Base-by-base conservation (phyloP, 1,139 yeast genomes). In the Candida neerlandica region DNA sequence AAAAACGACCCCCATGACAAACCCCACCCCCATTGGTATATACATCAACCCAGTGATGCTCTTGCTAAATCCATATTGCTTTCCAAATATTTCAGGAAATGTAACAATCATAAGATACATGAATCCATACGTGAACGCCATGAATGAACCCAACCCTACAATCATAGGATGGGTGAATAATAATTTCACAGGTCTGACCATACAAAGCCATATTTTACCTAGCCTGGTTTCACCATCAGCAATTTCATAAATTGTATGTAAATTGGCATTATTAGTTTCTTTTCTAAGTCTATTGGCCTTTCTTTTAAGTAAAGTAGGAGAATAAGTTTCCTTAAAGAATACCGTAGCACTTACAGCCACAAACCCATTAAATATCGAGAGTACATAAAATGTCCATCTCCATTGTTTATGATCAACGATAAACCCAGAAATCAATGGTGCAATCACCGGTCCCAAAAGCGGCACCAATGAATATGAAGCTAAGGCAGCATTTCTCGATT, bases 381-480 rank as follows among this genome's bases (percentile, higher is more conserved):
- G 66, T 4, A 75, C 71, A 51, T 72, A 71, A 43, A 75, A 71
- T 1, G 71, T 74, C 80, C 80, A 75, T 55, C 78, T 64, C 80
- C 80, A 75, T 29, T 65, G 58, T 40, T 66, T 62, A 30, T 73
- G 57, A 55, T 81, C 73, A 5, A 80, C 82, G 26, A 82, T 74
- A 58, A 75, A 83, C 1, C 87, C 86, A 0, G 84, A 73, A 26
- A 81, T 70, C 5, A 83, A 70, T 0, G 87, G 86, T 0, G 86
- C 86, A 46, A 83, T 64, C 0, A 81, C 82, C 1, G 89, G 87
- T 0, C 91, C 92, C 46, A 85, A 65, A 35, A 74, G 61, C 1
- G 74, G 74, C n/a, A 75, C 77, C 48, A 75, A 63, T 4, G 75
- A 69, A 45, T 70, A 74, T 0, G 77, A 76, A 2, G 80, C 78